These are phyloP conservation scores for Pythium utonaiense DNA, from an alignment of 352 stramenopile genomes.

Conservation along the genomic window DNA sequence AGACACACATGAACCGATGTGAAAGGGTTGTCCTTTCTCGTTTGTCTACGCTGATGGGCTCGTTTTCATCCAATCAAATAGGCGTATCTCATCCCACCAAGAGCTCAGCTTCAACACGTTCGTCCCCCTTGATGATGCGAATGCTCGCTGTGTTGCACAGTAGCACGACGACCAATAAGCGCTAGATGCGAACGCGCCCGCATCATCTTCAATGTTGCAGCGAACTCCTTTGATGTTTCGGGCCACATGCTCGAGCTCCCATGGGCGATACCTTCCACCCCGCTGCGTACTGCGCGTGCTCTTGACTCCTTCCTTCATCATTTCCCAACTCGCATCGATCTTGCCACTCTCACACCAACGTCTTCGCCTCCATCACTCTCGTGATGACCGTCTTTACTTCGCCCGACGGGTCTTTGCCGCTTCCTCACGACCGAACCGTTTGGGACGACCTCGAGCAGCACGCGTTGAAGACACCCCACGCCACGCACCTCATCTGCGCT, in stretches of 20 bases:
- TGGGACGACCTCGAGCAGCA: conserved; percentile 41
- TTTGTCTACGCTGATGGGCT: neutral
- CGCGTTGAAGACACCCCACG: conserved; percentile 21
- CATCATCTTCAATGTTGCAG: neutral
- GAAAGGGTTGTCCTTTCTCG: neutral
- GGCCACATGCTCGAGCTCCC: too few relatives aligned
- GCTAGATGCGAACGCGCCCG: too few relatives aligned
- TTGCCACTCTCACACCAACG: neutral
- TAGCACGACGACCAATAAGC: too few relatives aligned
- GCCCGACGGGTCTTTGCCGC: conserved; percentile 21
- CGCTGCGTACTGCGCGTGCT: too few relatives aligned
- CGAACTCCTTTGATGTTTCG: too few relatives aligned
- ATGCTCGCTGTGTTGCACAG: too few relatives aligned
- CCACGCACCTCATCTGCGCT: conserved; percentile 38
- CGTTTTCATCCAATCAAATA: too few relatives aligned
- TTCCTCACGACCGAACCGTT: conserved; percentile 32
- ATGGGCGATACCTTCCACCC: too few relatives aligned
- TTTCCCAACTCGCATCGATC: neutral
- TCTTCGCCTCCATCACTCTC: neutral
- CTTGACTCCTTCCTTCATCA: neutral
- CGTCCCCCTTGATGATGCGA: neutral
- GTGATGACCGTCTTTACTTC: conserved; percentile 39
- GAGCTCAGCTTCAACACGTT: too few relatives aligned
- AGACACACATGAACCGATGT: neutral
- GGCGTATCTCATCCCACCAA: too few relatives aligned